These are phyloP conservation scores for Ustilago loliicola DNA, from an alignment of 1,284 basidiomycete genomes.

Conservation along the genomic window DNA sequence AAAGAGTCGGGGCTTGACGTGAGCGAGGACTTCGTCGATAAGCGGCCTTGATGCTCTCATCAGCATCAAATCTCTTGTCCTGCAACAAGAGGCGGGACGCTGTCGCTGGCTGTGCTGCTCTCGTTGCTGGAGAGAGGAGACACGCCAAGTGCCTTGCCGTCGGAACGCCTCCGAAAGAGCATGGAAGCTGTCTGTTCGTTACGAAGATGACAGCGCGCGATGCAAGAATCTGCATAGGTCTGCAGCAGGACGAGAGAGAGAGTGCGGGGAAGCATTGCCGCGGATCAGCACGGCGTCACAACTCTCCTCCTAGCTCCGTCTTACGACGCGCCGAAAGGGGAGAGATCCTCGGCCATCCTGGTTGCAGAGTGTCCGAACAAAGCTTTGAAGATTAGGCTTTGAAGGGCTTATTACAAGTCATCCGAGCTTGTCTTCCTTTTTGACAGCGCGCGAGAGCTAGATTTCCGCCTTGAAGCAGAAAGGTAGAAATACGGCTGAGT, in stretches of 20 bases:
- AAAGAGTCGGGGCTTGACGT: neutral
- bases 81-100: too few species aligned
- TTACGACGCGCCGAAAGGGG: neutral
- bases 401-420: neutral
- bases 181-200: neutral
- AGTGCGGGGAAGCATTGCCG: conserved; percentile 9
- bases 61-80: neutral
- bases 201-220: neutral
- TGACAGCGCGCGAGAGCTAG: conserved; percentile 5
- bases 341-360: neutral
- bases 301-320: neutral
- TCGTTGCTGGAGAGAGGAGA: neutral
- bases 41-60: neutral
- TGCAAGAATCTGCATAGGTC: neutral
- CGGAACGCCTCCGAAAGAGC: neutral
- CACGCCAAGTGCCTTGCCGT: neutral
- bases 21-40: neutral
- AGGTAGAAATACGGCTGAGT: conserved; percentile 3
- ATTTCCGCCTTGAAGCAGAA: conserved; percentile 1
- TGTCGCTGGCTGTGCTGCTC: neutral
- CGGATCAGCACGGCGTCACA: neutral
- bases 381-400: conserved; percentile 29
- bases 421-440: neutral
- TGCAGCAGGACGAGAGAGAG: neutral
- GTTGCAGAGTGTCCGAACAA: neutral